Conservation (phyloP, 495 filamentous ascomycete genomes). For the Evansstolkia leycettana region DNA sequence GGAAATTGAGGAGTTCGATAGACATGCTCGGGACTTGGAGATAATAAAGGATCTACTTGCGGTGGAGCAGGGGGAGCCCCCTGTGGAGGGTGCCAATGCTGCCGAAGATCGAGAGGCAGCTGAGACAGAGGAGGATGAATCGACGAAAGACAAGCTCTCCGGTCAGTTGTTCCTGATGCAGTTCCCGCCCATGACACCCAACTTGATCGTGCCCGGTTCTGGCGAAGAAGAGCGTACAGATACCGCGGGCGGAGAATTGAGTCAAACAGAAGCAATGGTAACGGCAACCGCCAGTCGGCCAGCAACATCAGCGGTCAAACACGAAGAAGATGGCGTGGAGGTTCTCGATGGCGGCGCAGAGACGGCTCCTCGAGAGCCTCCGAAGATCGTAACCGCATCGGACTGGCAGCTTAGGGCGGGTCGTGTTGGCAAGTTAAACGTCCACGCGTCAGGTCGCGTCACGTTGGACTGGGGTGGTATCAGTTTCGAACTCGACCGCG, state of each 20-base stretch:
- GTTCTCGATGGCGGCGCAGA: conserved; percentile 16
- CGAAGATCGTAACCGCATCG: conserved; percentile 25
- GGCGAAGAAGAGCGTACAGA: conserved; percentile 5
- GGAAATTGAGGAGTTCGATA: conserved; percentile 34
- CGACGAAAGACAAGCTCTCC: conserved; percentile 17
- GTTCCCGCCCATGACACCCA: conserved; percentile 42
- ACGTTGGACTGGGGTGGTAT: conserved; percentile 39
- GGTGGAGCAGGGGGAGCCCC: conserved; percentile 11
- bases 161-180: conserved; percentile 42
- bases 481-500: conserved; percentile 32
- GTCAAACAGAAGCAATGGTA: neutral
- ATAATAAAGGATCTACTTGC: conserved; percentile 23
- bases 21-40: conserved; percentile 28
- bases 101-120: conserved; percentile 8
- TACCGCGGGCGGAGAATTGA: conserved; percentile 2
- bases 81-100: conserved; percentile 5
- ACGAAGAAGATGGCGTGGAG: conserved; percentile 19
- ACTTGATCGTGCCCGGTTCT: conserved; percentile 23
- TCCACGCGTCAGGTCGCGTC: conserved; percentile 37
- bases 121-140: conserved; percentile 15
- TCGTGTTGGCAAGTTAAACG: conserved; percentile 42
- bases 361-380: conserved; percentile 3
- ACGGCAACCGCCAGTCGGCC: conserved; percentile 1
- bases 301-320: conserved; percentile 21
- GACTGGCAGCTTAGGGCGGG: conserved; percentile 39